Percentiles rank a stretch among this genome's conserved stretches.
Conservation (phyloP, 2,329 filamentous ascomycete species). For the Colletotrichum sp. region DNA sequence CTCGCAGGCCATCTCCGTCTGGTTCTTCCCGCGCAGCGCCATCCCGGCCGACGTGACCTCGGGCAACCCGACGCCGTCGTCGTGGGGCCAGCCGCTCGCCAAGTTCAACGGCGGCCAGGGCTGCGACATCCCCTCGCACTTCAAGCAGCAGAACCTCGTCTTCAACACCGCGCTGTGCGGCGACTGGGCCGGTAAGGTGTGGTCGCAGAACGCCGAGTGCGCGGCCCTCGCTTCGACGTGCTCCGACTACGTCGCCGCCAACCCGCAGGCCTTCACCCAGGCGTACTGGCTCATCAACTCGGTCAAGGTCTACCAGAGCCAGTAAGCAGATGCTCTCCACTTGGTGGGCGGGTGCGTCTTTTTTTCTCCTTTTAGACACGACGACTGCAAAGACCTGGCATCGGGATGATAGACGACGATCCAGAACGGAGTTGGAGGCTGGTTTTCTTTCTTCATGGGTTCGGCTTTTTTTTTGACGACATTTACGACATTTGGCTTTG, state of each 20-base stretch:
- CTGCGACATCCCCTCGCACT: constrained; percentile 75
- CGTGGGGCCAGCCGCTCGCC: constrained; percentile 74
- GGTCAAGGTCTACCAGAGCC: constrained; percentile 64
- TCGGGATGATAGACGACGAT: neutral
- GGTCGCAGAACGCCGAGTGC: constrained; percentile 63
- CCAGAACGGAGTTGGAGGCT: constrained; percentile 11
- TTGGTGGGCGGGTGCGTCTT: neutral
- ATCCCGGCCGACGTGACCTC: constrained; percentile 69
- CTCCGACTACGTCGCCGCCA: constrained; percentile 71
- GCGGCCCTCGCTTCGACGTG: constrained; percentile 67
- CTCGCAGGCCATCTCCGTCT: constrained; percentile 72
- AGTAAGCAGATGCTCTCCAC: neutral
- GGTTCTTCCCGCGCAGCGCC: constrained; percentile 75
- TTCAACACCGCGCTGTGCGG: constrained; percentile 89
- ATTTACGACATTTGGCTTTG: neutral
- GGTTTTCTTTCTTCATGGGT: neutral
- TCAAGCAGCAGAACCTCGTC: constrained; percentile 76
- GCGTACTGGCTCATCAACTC: constrained; percentile 81
- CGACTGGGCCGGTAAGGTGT: constrained; percentile 80
- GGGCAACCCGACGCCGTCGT: constrained; percentile 65
- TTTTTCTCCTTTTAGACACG: neutral
- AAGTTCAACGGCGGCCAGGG: constrained; percentile 68
- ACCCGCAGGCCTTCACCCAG: constrained; percentile 72
- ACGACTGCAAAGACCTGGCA: neutral
- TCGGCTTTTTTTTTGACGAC: neutral